Base-by-base conservation (phyloP, 176 grass and related monocot genomes). In the Lolium perenne region DNA sequence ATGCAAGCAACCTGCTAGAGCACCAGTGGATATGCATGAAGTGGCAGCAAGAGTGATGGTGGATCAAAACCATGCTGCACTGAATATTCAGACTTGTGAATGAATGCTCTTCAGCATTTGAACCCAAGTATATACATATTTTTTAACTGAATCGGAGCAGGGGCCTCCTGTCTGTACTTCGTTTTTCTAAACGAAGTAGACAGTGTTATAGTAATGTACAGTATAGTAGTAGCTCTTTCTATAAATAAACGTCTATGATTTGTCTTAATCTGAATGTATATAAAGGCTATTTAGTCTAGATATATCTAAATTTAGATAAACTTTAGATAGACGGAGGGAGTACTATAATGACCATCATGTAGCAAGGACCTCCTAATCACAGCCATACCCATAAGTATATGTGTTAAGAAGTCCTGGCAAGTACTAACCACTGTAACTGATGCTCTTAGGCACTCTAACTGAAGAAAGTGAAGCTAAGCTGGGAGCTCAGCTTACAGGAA, bases 61-160 rank as follows among this genome's bases (percentile, higher is more conserved):
- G 47, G 58, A 38, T 69, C 41, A 81, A 84, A 74, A 70, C 7
- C 40, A 57, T 26, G 9, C 49, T 50, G 66, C 74, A 86, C 18
- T 64, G 74, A 65, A 64, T 80, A 83, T 90, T 83, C 55, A 79
- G 59, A 79, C 45, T 55, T 21, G 58, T 57, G 54, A 87, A 83
- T 67, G 35, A 71, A 56, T 20, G 40, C 22, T 56, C 4, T 71
- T 46, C n/a, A 26, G 23, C 43, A 77, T 77, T 72, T 41, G 43
- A 73, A 41, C 54, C 48, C 32, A 66, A 26, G 20, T 32, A 46
- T n/a, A 45, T 46, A n/a, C n/a, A 3, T 9, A 38, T 26, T 68
- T 38, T 21, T 50, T 10, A 74, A 74, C 4, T 49, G 67, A 57
- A 66, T 11, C 64, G 40, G 54, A 55, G 15, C 32, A 86, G 8